These are phyloP conservation scores for Podosphaera xanthii DNA, from an alignment of 2,329 filamentous ascomycete species.

Conservation along the genomic window DNA sequence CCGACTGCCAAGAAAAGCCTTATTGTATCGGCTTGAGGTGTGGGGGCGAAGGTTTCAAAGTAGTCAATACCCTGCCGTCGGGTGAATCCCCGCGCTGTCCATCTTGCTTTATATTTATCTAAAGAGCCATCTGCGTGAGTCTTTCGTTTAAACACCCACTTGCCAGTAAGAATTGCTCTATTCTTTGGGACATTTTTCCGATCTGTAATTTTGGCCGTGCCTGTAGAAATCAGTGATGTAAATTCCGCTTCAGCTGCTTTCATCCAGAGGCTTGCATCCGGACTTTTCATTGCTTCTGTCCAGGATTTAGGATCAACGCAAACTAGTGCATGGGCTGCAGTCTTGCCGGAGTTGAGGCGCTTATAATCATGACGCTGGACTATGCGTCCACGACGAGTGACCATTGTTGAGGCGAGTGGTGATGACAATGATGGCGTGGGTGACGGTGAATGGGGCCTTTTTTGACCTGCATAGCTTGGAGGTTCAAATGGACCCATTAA, in stretches of 20 bases:
- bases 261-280: background rate
- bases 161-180: background rate
- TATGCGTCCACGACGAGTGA: no score
- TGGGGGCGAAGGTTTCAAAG: no score
- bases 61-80: no score
- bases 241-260: background rate
- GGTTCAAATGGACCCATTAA: no score
- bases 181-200: background rate
- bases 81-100: no score
- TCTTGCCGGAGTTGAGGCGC: background rate
- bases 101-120: background rate
- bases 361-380: no score
- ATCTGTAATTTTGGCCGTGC: background rate
- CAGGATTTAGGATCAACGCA: background rate
- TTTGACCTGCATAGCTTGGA: no score
- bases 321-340: background rate
- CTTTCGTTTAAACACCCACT: background rate
- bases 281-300: background rate
- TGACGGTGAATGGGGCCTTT: no score
- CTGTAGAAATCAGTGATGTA: background rate
- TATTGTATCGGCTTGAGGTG: no score
- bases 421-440: no score
- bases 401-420: no score
- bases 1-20: no score
- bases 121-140: background rate